A percentile compares a stretch with the other conserved stretches of the same genome.
phyloP scores from a whole-genome alignment of 768 basidiomycete species.

The Lentinus tigrinus region DNA sequence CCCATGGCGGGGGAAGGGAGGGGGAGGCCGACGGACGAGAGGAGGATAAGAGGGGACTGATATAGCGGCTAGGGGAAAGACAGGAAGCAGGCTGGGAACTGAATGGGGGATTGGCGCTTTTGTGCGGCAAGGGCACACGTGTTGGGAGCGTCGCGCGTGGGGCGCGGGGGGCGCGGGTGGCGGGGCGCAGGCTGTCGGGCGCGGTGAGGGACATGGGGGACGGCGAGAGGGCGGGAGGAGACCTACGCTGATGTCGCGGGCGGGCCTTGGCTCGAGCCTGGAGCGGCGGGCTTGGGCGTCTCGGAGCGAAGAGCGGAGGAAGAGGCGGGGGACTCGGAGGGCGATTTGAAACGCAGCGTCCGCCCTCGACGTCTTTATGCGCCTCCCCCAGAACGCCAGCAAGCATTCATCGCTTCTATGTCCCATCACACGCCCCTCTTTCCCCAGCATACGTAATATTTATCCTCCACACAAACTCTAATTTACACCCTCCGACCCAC shows the following conservation, averaged over 20 bases:
- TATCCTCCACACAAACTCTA: not conserved
- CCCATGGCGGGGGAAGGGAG: slow-evolving; percentile 36
- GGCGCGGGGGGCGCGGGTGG: slow-evolving; percentile 1
- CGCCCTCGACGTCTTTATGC: not conserved
- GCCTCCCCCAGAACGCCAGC: not conserved
- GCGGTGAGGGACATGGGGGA: slow-evolving; percentile 3
- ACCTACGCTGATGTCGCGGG: not conserved
- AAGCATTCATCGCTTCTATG: not conserved
- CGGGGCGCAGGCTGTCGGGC: slow-evolving; percentile 1
- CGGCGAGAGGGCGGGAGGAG: not conserved
- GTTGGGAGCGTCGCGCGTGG: slow-evolving; percentile 3
- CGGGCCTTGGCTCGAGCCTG: too few species aligned
- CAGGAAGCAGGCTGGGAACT: slow-evolving; percentile 13
- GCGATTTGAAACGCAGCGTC: slow-evolving; percentile 21
- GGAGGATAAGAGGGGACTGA: slow-evolving; percentile 27
- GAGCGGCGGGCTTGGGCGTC: slow-evolving; percentile 14
- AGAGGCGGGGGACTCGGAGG: slow-evolving; percentile 13
- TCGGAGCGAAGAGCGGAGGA: slow-evolving; percentile 25
- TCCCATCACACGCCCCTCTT: not conserved
- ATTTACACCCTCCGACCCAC: not conserved
- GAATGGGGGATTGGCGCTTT: slow-evolving; percentile 12
- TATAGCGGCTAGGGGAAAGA: slow-evolving; percentile 7
- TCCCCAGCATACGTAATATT: slow-evolving; percentile 3
- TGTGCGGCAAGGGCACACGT: slow-evolving; percentile 15
- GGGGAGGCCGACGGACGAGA: slow-evolving; percentile 35